A percentile compares a stretch with the other conserved stretches of the same genome.
Evolutionary conservation across 306 rosid genomes (phyloP).

Genomic region (Cicer yamashitae): DNA sequence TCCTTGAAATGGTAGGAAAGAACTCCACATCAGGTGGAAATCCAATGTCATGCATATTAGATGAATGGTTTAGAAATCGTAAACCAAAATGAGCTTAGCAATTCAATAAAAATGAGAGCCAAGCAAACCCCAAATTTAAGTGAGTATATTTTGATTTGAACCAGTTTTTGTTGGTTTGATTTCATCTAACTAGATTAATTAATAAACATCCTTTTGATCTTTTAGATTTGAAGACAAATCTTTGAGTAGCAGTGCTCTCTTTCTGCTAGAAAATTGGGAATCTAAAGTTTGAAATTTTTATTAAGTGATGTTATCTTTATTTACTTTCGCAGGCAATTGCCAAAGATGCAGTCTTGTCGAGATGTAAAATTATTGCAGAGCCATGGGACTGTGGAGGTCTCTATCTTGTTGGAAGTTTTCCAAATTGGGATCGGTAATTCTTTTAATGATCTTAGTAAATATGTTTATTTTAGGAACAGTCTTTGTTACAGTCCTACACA

Average conservation of each 20-base stretch:
- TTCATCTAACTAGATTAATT: constrained; percentile 21
- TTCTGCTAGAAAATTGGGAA: constrained; percentile 28
- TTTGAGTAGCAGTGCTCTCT: constrained; percentile 17
- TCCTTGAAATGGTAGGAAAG: too few relatives aligned
- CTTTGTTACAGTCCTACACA: constrained; percentile 35
- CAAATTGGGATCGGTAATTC: constrained; percentile 95
- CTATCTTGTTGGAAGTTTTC: constrained; percentile 93
- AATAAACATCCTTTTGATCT: constrained; percentile 10
- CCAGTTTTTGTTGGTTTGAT: constrained; percentile 33
- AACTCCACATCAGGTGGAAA: neutral
- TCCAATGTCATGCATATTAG: neutral
- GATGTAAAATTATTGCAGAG: constrained; percentile 95
- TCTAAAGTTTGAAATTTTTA: constrained; percentile 22
- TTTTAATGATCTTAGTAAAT: constrained; percentile 14
- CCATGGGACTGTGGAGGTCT: constrained; percentile 99
- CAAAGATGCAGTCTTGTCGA: constrained; percentile 80
- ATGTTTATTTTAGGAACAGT: constrained; percentile 28
- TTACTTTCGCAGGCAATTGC: constrained; percentile 76
- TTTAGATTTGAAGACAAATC: constrained; percentile 12
- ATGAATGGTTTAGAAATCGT: neutral
- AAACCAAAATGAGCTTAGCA: constrained; percentile 14
- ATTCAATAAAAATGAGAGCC: constrained; percentile 7
- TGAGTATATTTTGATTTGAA: neutral
- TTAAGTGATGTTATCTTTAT: constrained; percentile 32
- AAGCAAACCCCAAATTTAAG: neutral